These are phyloP conservation scores for Trichophyton verrucosum DNA, from an alignment of 2,329 filamentous ascomycete species.

Conservation along the genomic window DNA sequence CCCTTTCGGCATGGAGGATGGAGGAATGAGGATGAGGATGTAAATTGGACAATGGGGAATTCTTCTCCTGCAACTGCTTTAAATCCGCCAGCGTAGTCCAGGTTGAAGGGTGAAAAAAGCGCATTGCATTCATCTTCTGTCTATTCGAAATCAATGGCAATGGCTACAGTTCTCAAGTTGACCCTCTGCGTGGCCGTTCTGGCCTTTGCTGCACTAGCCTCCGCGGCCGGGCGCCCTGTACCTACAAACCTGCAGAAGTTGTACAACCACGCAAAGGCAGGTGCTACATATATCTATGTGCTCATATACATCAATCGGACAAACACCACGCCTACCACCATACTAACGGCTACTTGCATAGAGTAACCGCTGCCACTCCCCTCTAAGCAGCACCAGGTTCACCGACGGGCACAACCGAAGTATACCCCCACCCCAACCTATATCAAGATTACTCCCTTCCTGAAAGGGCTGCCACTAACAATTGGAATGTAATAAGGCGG, in stretches of 20 bases:
- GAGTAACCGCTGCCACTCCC: background rate
- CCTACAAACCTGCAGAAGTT: slow-evolving; percentile 11
- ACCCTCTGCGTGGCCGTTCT: background rate
- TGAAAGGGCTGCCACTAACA: too few relatives aligned
- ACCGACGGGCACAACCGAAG: background rate
- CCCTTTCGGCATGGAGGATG: too few relatives aligned
- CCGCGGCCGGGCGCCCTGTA: slow-evolving; percentile 6
- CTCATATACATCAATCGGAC: background rate
- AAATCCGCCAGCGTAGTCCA: too few relatives aligned
- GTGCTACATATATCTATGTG: background rate
- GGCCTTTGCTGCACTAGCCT: background rate
- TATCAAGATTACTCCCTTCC: too few relatives aligned
- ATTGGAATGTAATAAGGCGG: too few relatives aligned
- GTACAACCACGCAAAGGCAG: slow-evolving; percentile 11
- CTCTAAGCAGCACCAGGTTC: background rate
- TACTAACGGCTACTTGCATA: background rate
- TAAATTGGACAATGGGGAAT: too few relatives aligned
- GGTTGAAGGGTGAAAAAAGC: too few relatives aligned
- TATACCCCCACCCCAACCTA: background rate
- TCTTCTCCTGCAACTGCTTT: too few relatives aligned
- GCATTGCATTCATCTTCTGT: too few relatives aligned
- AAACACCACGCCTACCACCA: background rate
- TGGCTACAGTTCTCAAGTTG: background rate
- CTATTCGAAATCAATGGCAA: too few relatives aligned
- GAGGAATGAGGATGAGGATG: too few relatives aligned